Base-by-base conservation (phyloP, 139 green algal genomes). In the Ulvella scutata region DNA sequence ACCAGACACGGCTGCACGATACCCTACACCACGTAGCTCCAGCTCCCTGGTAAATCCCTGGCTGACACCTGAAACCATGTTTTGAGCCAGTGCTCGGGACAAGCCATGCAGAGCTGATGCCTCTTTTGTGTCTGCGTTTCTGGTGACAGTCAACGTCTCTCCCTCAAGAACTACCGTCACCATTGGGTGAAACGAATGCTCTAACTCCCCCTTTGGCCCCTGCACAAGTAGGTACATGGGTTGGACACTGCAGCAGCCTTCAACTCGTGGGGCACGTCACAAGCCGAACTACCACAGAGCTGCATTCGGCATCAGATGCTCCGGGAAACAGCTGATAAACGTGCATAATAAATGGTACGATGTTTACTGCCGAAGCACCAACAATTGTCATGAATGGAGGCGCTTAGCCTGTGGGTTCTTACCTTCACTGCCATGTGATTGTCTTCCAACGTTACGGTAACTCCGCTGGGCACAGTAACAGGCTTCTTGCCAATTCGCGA, bases 41-140 rank as follows among this genome's bases (percentile, higher is more conserved):
- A 96, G 81, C 59, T 80, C 83, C 82, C 92, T 93, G 43, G 83
- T 85, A 79, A 93, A 99, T 36, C 95, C 95, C 21, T 84, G 80
- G 3, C 85, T 87, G 20, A 96, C 88, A 37, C 95, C 95, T 13
- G 85, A 59, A 13, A 98, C 86, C 90, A 98, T 96, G 90, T 98
- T 98, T 82, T 81, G 86, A 2, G 87, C 82, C 39, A 99, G 83
- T 0, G 88, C 86, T 78, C 90, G 79, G 21, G 74, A 37, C 34
- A 81, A 59, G 62, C 77, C 77, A 43, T 77, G 67, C 77, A 77
- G 78, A 9, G 67, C 77, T 51, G 73, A 77, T 6, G 76, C 67
- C 61, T 67, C 61, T 37, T 74, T 78, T 13, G 31, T 38, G 43
- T 38, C 61, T 28, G 62, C 77, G 28, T 36, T 38, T 33, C 72